These are phyloP conservation scores for Talaromyces rugulosus DNA, from an alignment of 2,329 filamentous ascomycete species.

Conservation along the genomic window DNA sequence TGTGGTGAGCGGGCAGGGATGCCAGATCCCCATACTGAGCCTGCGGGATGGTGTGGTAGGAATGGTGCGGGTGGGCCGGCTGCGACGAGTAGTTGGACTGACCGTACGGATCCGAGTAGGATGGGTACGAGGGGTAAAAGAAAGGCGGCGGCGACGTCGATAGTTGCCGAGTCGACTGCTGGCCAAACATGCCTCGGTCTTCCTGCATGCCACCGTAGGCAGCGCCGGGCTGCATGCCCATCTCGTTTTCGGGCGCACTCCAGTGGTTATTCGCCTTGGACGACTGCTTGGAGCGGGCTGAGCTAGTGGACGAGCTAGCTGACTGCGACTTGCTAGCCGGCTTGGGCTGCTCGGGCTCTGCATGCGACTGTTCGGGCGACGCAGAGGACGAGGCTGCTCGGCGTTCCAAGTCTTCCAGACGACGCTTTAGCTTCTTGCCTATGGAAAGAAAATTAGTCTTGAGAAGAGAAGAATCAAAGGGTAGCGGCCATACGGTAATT, in stretches of 20 bases:
- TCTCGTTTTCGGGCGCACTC: not conserved
- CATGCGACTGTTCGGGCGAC: constrained; percentile 57
- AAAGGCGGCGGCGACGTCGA: constrained; percentile 56
- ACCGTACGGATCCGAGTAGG: constrained; percentile 38
- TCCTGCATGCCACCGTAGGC: constrained; percentile 1
- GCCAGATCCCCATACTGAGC: constrained; percentile 30
- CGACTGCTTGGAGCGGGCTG: constrained; percentile 24
- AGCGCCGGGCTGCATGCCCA: not conserved
- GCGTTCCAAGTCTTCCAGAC: constrained; percentile 61
- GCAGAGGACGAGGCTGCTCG: constrained; percentile 58
- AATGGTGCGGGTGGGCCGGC: constrained; percentile 26
- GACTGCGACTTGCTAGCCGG: constrained; percentile 20
- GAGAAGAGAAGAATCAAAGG: not conserved
- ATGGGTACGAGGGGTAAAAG: constrained; percentile 50
- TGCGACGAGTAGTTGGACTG: constrained; percentile 24
- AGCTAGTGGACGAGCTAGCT: constrained; percentile 17
- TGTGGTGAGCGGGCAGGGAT: constrained; percentile 31
- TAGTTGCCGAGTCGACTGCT: constrained; percentile 54
- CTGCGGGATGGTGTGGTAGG: constrained; percentile 18
- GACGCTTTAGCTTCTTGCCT: constrained; percentile 66
- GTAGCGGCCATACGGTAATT: constrained; percentile 73
- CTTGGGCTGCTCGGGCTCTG: constrained; percentile 44
- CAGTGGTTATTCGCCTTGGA: constrained; percentile 36
- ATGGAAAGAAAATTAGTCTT: constrained; percentile 1
- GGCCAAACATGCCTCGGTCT: constrained; percentile 1